Evolutionary conservation across 345 rosid genomes (phyloP), one percentile per base, ranked within the genome.

Genomic region (Hibiscus mutabilis): DNA sequence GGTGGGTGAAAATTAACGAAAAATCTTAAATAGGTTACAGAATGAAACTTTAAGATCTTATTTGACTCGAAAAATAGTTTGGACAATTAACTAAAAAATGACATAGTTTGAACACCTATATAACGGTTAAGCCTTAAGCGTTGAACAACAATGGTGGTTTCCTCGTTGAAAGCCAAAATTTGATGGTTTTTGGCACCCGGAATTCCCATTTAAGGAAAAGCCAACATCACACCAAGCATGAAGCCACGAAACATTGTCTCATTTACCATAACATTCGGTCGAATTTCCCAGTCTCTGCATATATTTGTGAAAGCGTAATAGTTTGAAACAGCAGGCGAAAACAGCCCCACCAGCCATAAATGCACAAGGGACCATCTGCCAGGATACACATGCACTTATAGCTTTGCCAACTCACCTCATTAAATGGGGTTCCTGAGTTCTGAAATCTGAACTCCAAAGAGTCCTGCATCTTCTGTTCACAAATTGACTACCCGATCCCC

Each of bases 401-500:
- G 46, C 29, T 47, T 40, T 69, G 74, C 74, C 74, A 56, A 47
- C 71, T 64, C 68, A 57, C 68, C 16, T 5, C n/a, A 74, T 69
- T 78, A 56, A 78, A 57, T 57, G 11, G 21, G 27, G 2, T 7
- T 60, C 66, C 24, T n/a, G 74, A 74, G 72, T 58, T 70, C 71
- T 53, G 61, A 68, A 51, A 18, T 53, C 72, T 68, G 13, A 52
- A 35, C 61, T 52, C 42, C 22, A 9, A 66, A 29, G 15, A 21
- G 37, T 14, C 18, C 56, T 11, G 53, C 31, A 42, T 18, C 35
- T 18, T n/a, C 66, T 14, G 40, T 33, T 65, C 47, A 33, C 44
- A 71, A 24, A 56, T 76, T 70, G 70, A 63, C 59, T 3, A 31
- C 1, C 33, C 61, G 2, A 13, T 59, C 60, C 12, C 49, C 59